Conservation (phyloP, 1,284 basidiomycete species). For the Trametes sp. region DNA sequence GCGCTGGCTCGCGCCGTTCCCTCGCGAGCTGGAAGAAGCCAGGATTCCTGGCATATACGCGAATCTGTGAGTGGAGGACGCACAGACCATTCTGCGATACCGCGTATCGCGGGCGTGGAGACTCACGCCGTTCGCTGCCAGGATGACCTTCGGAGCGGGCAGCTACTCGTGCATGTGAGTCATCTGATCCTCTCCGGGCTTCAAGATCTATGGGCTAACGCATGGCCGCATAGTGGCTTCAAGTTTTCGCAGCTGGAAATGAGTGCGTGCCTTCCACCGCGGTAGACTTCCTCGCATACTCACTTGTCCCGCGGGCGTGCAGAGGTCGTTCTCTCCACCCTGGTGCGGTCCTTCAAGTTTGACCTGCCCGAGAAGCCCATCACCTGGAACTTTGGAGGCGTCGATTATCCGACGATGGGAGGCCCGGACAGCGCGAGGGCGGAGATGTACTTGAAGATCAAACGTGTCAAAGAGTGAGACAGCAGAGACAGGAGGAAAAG, state of each 20-base stretch:
- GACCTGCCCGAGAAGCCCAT: slow-evolving; percentile 14
- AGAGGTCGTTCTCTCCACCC: slow-evolving; percentile 21
- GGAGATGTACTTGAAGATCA: slow-evolving; percentile 9
- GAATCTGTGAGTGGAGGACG: slow-evolving; percentile 16
- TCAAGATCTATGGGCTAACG: too few relatives aligned
- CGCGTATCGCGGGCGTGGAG: neutral
- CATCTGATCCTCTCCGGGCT: neutral
- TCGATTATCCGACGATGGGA: slow-evolving; percentile 19
- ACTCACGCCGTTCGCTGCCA: slow-evolving; percentile 6
- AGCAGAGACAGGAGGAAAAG: too few relatives aligned
- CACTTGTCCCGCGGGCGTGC: neutral
- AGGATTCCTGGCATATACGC: slow-evolving; percentile 29
- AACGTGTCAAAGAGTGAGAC: neutral
- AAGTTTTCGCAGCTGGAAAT: slow-evolving; percentile 24
- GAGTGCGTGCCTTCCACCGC: slow-evolving; percentile 7
- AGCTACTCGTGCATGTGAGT: slow-evolving; percentile 41
- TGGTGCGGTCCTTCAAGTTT: slow-evolving; percentile 12
- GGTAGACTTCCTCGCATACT: neutral
- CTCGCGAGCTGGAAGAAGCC: slow-evolving; percentile 16
- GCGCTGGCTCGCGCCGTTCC: slow-evolving; percentile 24
- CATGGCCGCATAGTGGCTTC: slow-evolving; percentile 15
- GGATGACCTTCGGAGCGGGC: slow-evolving; percentile 44
- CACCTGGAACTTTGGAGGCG: slow-evolving; percentile 14
- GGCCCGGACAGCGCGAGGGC: neutral
- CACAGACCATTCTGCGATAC: too few relatives aligned